Percentiles rank a stretch among this genome's conserved stretches.
phyloP scores from a whole-genome alignment of 2,329 filamentous ascomycete genomes.

The Metarhizium album region DNA sequence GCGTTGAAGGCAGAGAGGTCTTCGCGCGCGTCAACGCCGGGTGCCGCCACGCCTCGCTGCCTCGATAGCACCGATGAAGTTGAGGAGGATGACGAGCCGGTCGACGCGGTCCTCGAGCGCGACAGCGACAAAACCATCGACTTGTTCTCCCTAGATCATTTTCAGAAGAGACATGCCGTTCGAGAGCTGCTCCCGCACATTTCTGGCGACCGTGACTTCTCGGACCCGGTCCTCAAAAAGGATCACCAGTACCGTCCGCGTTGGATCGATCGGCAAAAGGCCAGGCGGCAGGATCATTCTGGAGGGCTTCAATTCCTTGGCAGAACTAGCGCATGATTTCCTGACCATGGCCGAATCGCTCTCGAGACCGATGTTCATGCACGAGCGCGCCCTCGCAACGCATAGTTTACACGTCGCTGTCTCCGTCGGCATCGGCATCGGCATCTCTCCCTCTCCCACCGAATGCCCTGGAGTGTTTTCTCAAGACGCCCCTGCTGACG shows the following conservation, averaged over 20 bases:
- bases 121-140: conserved; percentile 48
- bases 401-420: conserved; percentile 94
- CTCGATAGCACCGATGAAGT: conserved; percentile 42
- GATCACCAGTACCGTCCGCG: conserved; percentile 85
- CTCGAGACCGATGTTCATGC: conserved; percentile 79
- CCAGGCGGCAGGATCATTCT: conserved; percentile 83
- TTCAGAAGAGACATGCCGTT: conserved; percentile 34
- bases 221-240: conserved; percentile 69
- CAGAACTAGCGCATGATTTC: conserved; percentile 83
- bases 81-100: conserved; percentile 36
- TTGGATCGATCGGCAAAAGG: conserved; percentile 84
- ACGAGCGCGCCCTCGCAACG: conserved; percentile 85
- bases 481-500: conserved; percentile 82
- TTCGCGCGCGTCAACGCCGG: conserved; percentile 49
- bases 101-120: conserved; percentile 41
- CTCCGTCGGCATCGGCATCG: conserved; percentile 89
- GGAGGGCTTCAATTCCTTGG: conserved; percentile 85
- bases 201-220: conserved; percentile 57
- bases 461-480: conserved; percentile 77
- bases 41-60: conserved; percentile 48
- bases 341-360: conserved; percentile 89
- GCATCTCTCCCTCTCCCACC: conserved; percentile 81
- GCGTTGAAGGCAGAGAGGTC: conserved; percentile 44
- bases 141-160: conserved; percentile 44
- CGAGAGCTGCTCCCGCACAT: conserved; percentile 36